Percentiles rank a stretch among this genome's conserved stretches.
Evolutionary conservation across 441 rosid genomes (phyloP).

Genomic region (Mallotus japonicus): DNA sequence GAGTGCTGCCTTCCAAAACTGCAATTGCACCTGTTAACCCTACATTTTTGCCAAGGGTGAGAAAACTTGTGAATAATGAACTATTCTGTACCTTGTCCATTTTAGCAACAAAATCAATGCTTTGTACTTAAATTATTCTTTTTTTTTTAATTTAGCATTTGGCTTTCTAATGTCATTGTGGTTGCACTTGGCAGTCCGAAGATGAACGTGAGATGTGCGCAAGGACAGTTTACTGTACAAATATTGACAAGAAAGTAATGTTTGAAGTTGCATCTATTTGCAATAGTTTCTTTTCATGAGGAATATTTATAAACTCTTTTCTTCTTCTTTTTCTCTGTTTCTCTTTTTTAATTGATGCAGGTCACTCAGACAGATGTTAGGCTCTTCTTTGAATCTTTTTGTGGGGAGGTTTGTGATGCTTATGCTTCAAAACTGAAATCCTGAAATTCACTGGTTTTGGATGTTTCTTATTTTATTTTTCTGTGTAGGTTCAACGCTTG

Average conservation of each 20-base stretch:
- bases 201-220: constrained; percentile 98
- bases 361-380: constrained; percentile 78
- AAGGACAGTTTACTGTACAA: constrained; percentile 92
- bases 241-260: constrained; percentile 86
- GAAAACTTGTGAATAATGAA: not conserved
- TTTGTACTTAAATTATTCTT: not conserved
- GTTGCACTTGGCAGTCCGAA: constrained; percentile 72
- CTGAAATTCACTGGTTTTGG: too few relatives aligned
- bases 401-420: constrained; percentile 74
- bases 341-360: constrained; percentile 41
- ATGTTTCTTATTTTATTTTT: constrained; percentile 15
- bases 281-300: not conserved
- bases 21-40: constrained; percentile 99
- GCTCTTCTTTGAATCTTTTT: constrained; percentile 71
- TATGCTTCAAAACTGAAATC: too few relatives aligned
- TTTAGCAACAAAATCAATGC: not conserved
- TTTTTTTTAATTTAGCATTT: constrained; percentile 3
- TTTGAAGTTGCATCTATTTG: constrained; percentile 1
- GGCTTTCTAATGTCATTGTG: constrained; percentile 20
- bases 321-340: constrained; percentile 8
- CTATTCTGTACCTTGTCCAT: not conserved
- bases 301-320: not conserved
- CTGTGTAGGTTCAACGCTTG: constrained; percentile 71
- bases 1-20: constrained; percentile 93
- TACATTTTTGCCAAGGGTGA: constrained; percentile 71